phyloP scores from a whole-genome alignment of 768 basidiomycete genomes.

The Calocybe indica region DNA sequence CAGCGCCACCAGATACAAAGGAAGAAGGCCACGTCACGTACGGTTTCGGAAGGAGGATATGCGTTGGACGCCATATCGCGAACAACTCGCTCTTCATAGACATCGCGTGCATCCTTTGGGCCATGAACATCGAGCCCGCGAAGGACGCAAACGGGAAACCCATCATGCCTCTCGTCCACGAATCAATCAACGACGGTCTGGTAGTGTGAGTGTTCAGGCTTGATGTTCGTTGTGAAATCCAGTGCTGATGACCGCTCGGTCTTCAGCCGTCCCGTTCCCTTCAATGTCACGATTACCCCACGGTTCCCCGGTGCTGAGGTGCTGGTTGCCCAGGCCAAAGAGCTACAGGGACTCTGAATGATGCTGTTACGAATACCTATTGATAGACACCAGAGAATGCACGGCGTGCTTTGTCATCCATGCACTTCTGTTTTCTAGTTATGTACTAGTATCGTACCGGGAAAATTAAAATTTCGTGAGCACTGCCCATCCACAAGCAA shows the following conservation, averaged over 20 bases:
- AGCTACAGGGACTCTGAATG: too few species aligned
- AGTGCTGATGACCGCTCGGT: background rate
- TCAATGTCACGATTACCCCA: background rate
- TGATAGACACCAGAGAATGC: too few species aligned
- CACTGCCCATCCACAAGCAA: too few species aligned
- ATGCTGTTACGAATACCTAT: too few species aligned
- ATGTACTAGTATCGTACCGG: too few species aligned
- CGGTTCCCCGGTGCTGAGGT: background rate
- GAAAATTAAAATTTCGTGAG: too few species aligned
- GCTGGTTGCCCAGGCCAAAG: too few species aligned
- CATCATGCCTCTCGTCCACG: background rate
- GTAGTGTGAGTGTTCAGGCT: background rate
- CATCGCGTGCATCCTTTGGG: constrained; percentile 21
- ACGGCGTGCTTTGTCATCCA: too few species aligned
- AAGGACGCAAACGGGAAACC: background rate
- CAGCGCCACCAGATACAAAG: constrained; percentile 10
- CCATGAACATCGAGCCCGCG: constrained; percentile 7
- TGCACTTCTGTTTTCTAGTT: too few species aligned
- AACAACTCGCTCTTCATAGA: constrained; percentile 26
- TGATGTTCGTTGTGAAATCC: background rate
- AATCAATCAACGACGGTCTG: constrained; percentile 1
- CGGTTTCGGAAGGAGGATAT: constrained; percentile 25
- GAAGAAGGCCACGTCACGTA: constrained; percentile 16
- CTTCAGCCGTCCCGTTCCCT: background rate
- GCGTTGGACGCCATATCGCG: constrained; percentile 26